phyloP scores from a whole-genome alignment of 2,329 filamentous ascomycete genomes.

The Sphaerulina vaccinii region DNA sequence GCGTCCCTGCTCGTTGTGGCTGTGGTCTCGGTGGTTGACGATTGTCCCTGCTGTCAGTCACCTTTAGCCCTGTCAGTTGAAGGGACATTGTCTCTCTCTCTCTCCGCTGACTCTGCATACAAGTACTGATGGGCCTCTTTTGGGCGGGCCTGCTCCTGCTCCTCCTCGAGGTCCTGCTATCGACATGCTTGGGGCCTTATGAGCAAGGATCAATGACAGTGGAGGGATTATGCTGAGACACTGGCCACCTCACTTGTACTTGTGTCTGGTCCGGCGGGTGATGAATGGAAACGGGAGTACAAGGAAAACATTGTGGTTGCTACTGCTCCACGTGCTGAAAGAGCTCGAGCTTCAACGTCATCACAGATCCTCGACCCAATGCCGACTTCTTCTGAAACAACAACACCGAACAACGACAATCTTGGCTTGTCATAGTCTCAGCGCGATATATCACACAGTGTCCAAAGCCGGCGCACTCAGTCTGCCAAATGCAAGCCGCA shows the following conservation, averaged over 20 bases:
- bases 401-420: no score
- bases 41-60: conserved; percentile 21
- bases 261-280: not conserved
- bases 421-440: no score
- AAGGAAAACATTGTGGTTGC: no score
- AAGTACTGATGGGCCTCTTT: conserved; percentile 24
- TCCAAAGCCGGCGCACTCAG: no score
- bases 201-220: not conserved
- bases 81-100: conserved; percentile 14
- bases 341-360: no score
- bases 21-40: conserved; percentile 24
- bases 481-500: no score
- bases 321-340: no score
- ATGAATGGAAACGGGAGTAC: not conserved
- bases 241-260: not conserved
- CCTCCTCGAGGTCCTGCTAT: conserved; percentile 20
- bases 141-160: conserved; percentile 13
- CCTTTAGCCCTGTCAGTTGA: conserved; percentile 22
- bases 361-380: no score
- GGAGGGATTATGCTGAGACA: conserved; percentile 1
- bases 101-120: conserved; percentile 12
- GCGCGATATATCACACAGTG: no score
- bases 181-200: conserved; percentile 14
- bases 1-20: conserved; percentile 49
- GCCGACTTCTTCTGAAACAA: no score